These are phyloP conservation scores for Citrus sinensis DNA, from an alignment of 345 rosid genomes.

Conservation along the genomic window DNA sequence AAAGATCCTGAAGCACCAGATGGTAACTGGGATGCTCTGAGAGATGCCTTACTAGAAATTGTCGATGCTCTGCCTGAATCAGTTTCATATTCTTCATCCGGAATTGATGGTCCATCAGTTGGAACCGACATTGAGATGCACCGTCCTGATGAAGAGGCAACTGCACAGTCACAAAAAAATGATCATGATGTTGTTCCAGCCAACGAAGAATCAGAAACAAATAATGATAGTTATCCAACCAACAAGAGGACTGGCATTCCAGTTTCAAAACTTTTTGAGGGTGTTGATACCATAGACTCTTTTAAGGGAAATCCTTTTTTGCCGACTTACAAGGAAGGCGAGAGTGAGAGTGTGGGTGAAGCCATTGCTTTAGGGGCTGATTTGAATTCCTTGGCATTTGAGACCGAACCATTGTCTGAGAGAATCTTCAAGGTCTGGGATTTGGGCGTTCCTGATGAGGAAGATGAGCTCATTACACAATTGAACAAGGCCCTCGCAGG, in stretches of 20 bases:
- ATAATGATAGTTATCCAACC: neutral
- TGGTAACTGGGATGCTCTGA: conserved; percentile 42
- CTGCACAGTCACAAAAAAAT: neutral
- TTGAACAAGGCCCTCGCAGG: conserved; percentile 45
- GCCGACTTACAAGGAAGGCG: conserved; percentile 30
- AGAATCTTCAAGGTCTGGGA: conserved; percentile 79
- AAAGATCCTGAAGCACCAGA: conserved; percentile 43
- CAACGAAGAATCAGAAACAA: conserved; percentile 18
- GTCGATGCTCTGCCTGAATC: conserved; percentile 39
- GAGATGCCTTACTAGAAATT: conserved; percentile 54
- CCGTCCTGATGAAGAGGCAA: conserved; percentile 6
- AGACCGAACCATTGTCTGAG: conserved; percentile 21
- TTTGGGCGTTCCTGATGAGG: conserved; percentile 42
- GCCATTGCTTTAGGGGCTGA: conserved; percentile 17
- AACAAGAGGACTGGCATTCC: conserved; percentile 20
- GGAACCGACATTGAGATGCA: conserved; percentile 23
- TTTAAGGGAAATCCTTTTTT: conserved; percentile 30
- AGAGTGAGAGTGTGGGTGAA: conserved; percentile 1
- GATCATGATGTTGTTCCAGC: neutral
- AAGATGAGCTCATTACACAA: conserved; percentile 47
- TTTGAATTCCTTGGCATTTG: conserved; percentile 11
- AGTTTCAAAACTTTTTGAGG: conserved; percentile 19
- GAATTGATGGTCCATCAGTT: conserved; percentile 4
- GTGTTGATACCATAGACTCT: conserved; percentile 19
- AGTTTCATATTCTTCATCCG: conserved; percentile 18